Evolutionary conservation across 495 filamentous ascomycete genomes (phyloP), one percentile per base, ranked within the genome.

Genomic region (Lasiosphaeris hirsuta): DNA sequence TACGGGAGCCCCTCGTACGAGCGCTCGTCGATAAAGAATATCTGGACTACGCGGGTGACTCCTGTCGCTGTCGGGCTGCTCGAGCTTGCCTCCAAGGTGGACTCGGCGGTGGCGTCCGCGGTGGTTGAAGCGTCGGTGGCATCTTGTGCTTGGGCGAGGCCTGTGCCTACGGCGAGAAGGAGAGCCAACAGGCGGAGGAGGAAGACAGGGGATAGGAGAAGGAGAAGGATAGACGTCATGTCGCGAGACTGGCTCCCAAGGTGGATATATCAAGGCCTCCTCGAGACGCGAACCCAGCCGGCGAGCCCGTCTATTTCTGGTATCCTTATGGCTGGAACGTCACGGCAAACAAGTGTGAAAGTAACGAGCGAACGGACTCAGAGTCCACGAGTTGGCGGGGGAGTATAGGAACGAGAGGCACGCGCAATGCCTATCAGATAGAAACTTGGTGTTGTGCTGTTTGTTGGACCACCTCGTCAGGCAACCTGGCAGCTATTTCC

Each of bases 1-100:
- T 65, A 65, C 2, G 63, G 65, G 13, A 66, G 54, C 37, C 65
- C 63, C 34, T 67, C 62, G 51, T 59, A 60, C 33, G 41, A 61
- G 3, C 61, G 60, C 46, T 66, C 65, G 59, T 60, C 57, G 51
- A 68, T 53, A 61, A 60, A 70, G 59, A 68, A 69, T 48, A 69
- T 44, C 14, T 59, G 57, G 34, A 68, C 56, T 0, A 66, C 46
- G 23, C 37, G 50, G 38, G 62, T 63, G 7, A 61, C 7, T 11
- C 18, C 35, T 30, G 54, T 36, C 4, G 23, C 35, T 9, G 54
- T 42, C 15, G 19, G 37, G 54, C 11, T 35, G 45, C 23, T 45
- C 51, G 10, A 54, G 40, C 33, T 54, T 37, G 39, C 56, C 1
- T n/a, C 39, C 1, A 51, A 50, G 3, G 23, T 56, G 46, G 8